Base-by-base conservation (phyloP, 2,329 filamentous ascomycete genomes). In the Berkeleyomyces basicola region DNA sequence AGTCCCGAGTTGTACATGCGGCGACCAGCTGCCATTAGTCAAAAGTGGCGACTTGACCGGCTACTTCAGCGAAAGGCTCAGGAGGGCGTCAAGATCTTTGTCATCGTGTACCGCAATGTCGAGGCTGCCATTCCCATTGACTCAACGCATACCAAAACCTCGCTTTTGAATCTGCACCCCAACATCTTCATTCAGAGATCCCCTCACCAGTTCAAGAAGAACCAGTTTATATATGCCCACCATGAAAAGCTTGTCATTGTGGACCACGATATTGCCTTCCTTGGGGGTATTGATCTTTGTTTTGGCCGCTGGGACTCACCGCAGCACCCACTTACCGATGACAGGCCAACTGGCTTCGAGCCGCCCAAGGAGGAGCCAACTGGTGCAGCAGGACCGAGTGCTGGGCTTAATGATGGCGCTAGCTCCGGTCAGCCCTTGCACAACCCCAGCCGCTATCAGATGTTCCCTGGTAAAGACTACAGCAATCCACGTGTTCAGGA, bases 171-270 rank as follows among this genome's bases (percentile, higher is more conserved):
- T 70, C 79, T 99, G 6, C 92, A 97, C 68, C 90, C 90, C 23
- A 99, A 99, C 71, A 85, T 99, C 66, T 96, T 96, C 68, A 90
- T 99, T 11, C 90, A 97, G 71, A 81, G 93, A 69, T 97, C 93
- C 2, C 93, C 93, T 0, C 96, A 99, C 69, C 93, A 99, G 73
- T 91, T 97, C 74, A 88, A 95, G 70, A 95, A 99, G 75, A 97
- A 97, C 69, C 95, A 96, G 55, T 99, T 99, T 76, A 99, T 99
- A 78, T 99, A 95, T 79, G 93, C 93, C 1, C 93, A 99, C 71
- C 93, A 99, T 74, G 93, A 99, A 72, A 99, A 99, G 74, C 82
- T 99, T n/a, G 92, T 90, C 70, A 84, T 99, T 47, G 88, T 99
- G 16, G 93, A 99, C 71, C 93, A 97, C 70, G 93, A 92, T 61